These are phyloP conservation scores for Fusarium nygamai DNA, from an alignment of 2,329 filamentous ascomycete species.

Conservation along the genomic window DNA sequence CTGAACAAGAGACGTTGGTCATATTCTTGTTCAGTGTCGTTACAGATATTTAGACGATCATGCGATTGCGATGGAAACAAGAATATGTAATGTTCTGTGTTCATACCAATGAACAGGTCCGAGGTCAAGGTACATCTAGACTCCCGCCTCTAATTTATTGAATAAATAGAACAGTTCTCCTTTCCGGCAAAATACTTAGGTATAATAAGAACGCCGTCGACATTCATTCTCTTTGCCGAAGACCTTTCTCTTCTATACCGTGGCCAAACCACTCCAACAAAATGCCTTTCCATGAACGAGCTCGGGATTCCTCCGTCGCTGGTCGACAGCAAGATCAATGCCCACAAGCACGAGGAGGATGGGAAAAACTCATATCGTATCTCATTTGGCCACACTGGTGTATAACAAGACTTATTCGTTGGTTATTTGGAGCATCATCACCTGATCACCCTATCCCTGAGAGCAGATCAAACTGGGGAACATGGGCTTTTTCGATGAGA, in stretches of 20 bases:
- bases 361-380: neutral
- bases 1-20: conserved; percentile 14
- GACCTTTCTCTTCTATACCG: neutral
- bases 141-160: neutral
- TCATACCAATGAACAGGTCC: neutral
- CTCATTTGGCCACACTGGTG: neutral
- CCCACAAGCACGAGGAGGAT: neutral
- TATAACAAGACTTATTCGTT: neutral
- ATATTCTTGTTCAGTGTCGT: conserved; percentile 2
- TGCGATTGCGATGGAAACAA: neutral
- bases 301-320: neutral
- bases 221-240: neutral
- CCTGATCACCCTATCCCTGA: neutral
- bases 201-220: neutral
- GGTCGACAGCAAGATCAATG: neutral
- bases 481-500: neutral
- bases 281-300: neutral
- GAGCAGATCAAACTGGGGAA: neutral
- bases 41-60: neutral
- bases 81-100: neutral
- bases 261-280: neutral
- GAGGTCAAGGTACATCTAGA: neutral
- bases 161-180: neutral
- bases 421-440: neutral
- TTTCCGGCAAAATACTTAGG: neutral